Percentiles rank a stretch among this genome's conserved stretches.
Evolutionary conservation across 2,329 filamentous ascomycete species (phyloP).

Genomic region (Bipolaris cookei): DNA sequence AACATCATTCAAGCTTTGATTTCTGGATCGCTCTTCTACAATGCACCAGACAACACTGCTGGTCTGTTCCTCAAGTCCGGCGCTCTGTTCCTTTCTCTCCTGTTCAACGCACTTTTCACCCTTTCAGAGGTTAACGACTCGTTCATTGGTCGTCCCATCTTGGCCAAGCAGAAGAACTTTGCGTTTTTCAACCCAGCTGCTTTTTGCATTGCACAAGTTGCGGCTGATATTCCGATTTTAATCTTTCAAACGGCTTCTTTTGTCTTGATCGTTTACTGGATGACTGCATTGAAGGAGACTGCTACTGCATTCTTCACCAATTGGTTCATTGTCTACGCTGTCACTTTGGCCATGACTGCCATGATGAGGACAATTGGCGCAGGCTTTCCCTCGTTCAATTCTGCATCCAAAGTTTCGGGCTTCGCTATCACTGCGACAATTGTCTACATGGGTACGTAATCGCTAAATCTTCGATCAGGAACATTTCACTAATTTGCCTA

Average conservation of each 20-base stretch:
- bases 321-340: conserved; percentile 18
- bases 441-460: conserved; percentile 62
- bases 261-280: conserved; percentile 75
- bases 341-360: conserved; percentile 73
- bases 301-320: conserved; percentile 76
- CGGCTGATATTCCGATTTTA: conserved; percentile 61
- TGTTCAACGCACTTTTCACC: conserved; percentile 67
- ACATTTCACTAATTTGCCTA: not conserved
- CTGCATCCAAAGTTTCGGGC: conserved; percentile 63
- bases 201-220: conserved; percentile 73
- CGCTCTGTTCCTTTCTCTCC: conserved; percentile 67
- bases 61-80: conserved; percentile 71
- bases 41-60: conserved; percentile 62
- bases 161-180: conserved; percentile 85
- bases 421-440: conserved; percentile 64
- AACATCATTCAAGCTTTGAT: conserved; percentile 67
- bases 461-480: not conserved
- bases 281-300: conserved; percentile 76
- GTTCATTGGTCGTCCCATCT: conserved; percentile 72
- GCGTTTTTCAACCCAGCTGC: conserved; percentile 88
- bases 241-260: conserved; percentile 66
- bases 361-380: conserved; percentile 79
- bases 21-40: conserved; percentile 71
- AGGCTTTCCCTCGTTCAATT: conserved; percentile 65
- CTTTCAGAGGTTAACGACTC: conserved; percentile 68